Evolutionary conservation across 1,139 yeast genomes (phyloP).

Genomic region (Zygosaccharomyces pseudobailii): DNA sequence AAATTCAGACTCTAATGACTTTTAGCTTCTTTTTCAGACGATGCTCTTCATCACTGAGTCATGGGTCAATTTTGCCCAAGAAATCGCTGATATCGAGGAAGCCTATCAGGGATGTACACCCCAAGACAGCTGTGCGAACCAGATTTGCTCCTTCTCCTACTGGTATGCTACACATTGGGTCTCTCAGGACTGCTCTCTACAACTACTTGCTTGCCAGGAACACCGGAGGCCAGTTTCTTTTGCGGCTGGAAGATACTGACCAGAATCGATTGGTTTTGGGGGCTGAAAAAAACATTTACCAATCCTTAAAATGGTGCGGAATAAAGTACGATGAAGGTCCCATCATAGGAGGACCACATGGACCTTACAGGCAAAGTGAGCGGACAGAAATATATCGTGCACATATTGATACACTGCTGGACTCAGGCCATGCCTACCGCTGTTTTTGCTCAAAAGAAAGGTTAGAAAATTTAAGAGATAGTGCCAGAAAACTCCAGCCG

Average conservation of each 20-base stretch:
- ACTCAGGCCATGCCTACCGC: slow-evolving; percentile 70
- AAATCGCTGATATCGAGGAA: slow-evolving; percentile 23
- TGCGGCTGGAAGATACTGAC: slow-evolving; percentile 92
- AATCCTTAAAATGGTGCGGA: slow-evolving; percentile 74
- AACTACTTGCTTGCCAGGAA: slow-evolving; percentile 76
- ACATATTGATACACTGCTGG: slow-evolving; percentile 53
- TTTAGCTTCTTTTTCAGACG: not conserved
- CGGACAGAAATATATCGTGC: slow-evolving; percentile 58
- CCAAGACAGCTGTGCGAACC: slow-evolving; percentile 65
- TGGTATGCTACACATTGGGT: slow-evolving; percentile 86
- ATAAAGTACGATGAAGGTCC: slow-evolving; percentile 82
- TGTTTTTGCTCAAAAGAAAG: slow-evolving; percentile 87
- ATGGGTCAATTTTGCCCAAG: slow-evolving; percentile 4
- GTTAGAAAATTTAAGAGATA: slow-evolving; percentile 56
- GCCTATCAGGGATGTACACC: slow-evolving; percentile 38
- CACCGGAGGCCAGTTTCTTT: slow-evolving; percentile 74
- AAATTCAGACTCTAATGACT: not conserved
- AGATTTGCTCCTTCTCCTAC: slow-evolving; percentile 99
- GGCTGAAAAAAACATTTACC: slow-evolving; percentile 78
- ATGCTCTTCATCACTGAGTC: not conserved
- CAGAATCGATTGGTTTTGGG: slow-evolving; percentile 68
- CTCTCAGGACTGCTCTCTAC: slow-evolving; percentile 86
- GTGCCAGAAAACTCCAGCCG: slow-evolving; percentile 72
- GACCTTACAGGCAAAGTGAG: slow-evolving; percentile 84
- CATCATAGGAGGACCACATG: slow-evolving; percentile 46